Conservation (phyloP, 495 filamentous ascomycete species). For the Daldinia caldariorum region DNA sequence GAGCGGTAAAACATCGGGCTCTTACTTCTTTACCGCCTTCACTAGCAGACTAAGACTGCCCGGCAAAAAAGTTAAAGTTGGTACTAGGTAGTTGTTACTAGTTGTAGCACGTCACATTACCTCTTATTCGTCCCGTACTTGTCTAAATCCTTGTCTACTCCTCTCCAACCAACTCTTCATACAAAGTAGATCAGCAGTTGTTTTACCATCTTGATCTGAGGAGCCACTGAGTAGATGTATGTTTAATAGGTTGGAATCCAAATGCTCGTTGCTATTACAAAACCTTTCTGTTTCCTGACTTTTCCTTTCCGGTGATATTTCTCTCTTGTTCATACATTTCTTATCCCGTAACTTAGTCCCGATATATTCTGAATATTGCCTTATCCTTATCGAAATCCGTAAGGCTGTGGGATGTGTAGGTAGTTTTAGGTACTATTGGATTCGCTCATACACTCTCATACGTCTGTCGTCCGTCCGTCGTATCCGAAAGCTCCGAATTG, state of each 20-base stretch:
- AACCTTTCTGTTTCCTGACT: neutral
- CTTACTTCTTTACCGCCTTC: neutral
- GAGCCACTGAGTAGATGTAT: neutral
- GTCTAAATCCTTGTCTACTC: neutral
- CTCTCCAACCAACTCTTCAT: neutral
- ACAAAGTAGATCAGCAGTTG: slow-evolving; percentile 23
- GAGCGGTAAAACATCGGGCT: slow-evolving; percentile 33
- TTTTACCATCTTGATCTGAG: slow-evolving; percentile 7
- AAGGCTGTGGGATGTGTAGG: neutral
- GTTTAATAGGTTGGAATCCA: neutral
- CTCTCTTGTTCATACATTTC: neutral
- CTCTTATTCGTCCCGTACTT: slow-evolving; percentile 5
- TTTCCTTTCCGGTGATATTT: neutral
- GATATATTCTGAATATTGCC: neutral
- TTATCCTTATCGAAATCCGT: neutral
- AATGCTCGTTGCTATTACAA: slow-evolving; percentile 16
- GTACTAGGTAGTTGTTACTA: no score
- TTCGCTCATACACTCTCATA: no score
- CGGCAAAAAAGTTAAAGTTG: neutral
- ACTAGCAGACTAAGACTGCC: no score
- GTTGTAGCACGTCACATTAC: slow-evolving; percentile 7
- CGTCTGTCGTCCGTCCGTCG: no score
- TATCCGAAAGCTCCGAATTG: slow-evolving; percentile 17
- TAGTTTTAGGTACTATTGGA: neutral
- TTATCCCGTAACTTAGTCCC: neutral